phyloP scores from a whole-genome alignment of 75 land plant genomes.

The Cupressus sempervirens region DNA sequence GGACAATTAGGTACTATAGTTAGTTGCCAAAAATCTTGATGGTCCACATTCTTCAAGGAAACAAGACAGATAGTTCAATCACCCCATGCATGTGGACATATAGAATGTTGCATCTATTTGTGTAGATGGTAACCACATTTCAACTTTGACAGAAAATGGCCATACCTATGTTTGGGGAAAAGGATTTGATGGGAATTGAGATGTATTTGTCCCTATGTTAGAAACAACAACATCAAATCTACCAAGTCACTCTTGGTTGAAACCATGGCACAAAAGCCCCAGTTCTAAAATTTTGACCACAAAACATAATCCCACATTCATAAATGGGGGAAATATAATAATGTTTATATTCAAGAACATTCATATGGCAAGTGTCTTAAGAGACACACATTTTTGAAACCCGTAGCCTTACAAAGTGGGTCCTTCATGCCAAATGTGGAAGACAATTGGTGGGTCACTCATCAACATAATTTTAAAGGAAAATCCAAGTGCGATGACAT shows the following conservation, averaged over 20 bases:
- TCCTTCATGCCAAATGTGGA: too few relatives aligned
- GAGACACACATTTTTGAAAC: too few relatives aligned
- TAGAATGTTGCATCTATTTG: slow-evolving; percentile 26
- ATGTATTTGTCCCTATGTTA: slow-evolving; percentile 33
- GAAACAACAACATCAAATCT: slow-evolving; percentile 23
- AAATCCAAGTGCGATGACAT: too few relatives aligned
- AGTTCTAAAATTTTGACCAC: too few relatives aligned
- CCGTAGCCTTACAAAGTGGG: too few relatives aligned
- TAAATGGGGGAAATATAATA: too few relatives aligned
- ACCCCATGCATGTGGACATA: slow-evolving; percentile 31
- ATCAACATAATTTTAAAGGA: too few relatives aligned
- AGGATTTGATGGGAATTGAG: slow-evolving; percentile 50
- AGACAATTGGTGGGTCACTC: too few relatives aligned
- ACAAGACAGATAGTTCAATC: slow-evolving; percentile 15
- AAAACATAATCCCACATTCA: too few relatives aligned
- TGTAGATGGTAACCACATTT: slow-evolving; percentile 96
- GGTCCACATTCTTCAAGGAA: slow-evolving; percentile 8
- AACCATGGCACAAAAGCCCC: slow-evolving; percentile 86
- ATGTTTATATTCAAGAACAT: too few relatives aligned
- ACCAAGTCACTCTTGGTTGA: slow-evolving; percentile 84
- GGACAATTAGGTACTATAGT: slow-evolving; percentile 73
- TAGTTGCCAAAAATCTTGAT: background rate
- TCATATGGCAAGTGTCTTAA: too few relatives aligned
- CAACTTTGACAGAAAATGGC: slow-evolving; percentile 70
- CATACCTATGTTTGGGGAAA: slow-evolving; percentile 82